Conservation (phyloP, 108 stramenopile genomes). For the Schizochytrium sp. region DNA sequence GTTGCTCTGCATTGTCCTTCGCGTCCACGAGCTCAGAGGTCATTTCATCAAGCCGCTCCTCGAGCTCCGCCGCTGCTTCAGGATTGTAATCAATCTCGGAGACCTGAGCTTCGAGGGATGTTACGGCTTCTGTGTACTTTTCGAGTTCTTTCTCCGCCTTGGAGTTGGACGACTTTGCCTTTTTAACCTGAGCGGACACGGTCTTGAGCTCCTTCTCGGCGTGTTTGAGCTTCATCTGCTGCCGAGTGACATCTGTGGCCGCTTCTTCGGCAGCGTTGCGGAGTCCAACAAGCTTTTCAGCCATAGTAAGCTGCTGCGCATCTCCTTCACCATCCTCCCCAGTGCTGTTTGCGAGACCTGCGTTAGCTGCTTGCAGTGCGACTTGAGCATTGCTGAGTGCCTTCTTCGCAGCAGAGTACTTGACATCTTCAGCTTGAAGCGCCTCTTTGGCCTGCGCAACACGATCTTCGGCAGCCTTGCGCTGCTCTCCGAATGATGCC, state of each 20-base stretch:
- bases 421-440: constrained; percentile 66
- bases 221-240: constrained; percentile 89
- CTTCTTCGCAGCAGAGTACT: constrained; percentile 80
- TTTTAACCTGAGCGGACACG: constrained; percentile 28
- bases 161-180: neutral
- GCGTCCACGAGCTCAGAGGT: constrained; percentile 54
- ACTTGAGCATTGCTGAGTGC: constrained; percentile 74
- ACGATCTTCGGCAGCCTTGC: constrained; percentile 6
- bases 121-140: constrained; percentile 18
- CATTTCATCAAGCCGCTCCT: constrained; percentile 45
- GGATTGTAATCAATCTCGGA: neutral
- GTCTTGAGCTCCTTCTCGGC: constrained; percentile 45
- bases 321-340: constrained; percentile 84
- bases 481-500: neutral
- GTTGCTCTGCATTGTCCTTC: constrained; percentile 65
- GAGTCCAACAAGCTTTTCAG: constrained; percentile 61
- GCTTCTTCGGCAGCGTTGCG: constrained; percentile 88
- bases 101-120: neutral
- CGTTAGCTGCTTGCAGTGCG: constrained; percentile 88
- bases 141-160: neutral
- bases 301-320: constrained; percentile 87
- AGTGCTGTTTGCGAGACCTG: constrained; percentile 84
- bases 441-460: constrained; percentile 78
- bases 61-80: constrained; percentile 18
- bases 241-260: constrained; percentile 87